Conservation (phyloP, 305 asterid species). For the Petunia hybrid region DNA sequence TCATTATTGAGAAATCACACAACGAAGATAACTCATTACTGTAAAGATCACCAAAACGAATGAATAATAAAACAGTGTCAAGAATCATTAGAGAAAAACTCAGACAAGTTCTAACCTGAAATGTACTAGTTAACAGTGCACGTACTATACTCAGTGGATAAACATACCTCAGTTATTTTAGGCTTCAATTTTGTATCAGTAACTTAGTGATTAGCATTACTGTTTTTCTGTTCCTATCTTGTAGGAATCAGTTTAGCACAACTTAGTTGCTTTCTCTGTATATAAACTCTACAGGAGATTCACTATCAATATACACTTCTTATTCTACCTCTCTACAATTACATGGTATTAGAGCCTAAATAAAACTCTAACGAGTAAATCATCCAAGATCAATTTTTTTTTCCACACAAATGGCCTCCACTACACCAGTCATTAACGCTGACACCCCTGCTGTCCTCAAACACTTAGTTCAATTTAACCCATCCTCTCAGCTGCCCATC, state of each 20-base stretch:
- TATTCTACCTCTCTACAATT: neutral
- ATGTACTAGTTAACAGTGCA: no score
- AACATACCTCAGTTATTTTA: no score
- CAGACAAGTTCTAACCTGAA: no score
- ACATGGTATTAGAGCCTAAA: neutral
- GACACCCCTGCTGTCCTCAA: neutral
- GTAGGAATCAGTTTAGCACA: neutral
- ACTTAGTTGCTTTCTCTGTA: neutral
- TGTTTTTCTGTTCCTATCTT: neutral
- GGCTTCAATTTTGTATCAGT: no score
- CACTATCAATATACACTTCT: neutral
- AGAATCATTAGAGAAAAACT: no score
- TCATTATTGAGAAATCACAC: no score
- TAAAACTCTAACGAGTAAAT: neutral
- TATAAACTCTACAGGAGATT: neutral
- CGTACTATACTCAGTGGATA: no score
- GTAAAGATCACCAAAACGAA: no score
- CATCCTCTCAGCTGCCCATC: neutral
- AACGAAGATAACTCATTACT: no score
- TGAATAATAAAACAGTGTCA: no score
- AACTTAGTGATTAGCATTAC: neutral
- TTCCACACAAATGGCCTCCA: neutral
- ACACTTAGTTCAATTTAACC: neutral
- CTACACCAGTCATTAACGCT: neutral
- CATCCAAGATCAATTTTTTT: neutral